phyloP scores from a whole-genome alignment of 169 alveolate species.

The Plasmodium gonderi region DNA sequence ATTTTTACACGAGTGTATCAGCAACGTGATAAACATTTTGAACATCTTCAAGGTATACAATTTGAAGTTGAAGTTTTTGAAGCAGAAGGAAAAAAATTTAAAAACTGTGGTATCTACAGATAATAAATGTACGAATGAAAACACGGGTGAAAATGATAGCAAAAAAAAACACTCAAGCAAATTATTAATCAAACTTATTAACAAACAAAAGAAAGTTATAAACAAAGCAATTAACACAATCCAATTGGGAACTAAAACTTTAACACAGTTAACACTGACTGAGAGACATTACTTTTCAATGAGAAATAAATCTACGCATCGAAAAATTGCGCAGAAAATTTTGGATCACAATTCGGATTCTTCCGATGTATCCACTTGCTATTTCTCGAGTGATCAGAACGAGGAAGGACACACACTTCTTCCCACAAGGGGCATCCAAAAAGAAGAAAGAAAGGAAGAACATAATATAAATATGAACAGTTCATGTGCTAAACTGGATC shows the following conservation, averaged over 20 bases:
- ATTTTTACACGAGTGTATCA: constrained; percentile 69
- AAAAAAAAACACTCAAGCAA: not conserved
- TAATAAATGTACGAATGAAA: too few relatives aligned
- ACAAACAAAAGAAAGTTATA: constrained; percentile 49
- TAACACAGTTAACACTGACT: constrained; percentile 67
- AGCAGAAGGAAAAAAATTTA: constrained; percentile 54
- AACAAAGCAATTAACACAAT: constrained; percentile 71
- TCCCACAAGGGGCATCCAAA: not conserved
- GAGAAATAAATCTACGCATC: constrained; percentile 17
- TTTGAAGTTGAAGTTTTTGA: constrained; percentile 58
- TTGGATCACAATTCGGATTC: constrained; percentile 48
- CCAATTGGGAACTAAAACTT: constrained; percentile 53
- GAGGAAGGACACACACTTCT: not conserved
- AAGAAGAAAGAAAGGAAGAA: not conserved
- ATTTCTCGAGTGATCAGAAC: constrained; percentile 64
- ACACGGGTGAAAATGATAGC: not conserved
- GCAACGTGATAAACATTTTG: constrained; percentile 54
- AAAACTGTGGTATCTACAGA: too few relatives aligned
- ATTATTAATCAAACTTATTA: constrained; percentile 11
- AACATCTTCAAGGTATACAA: constrained; percentile 66
- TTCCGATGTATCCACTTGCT: constrained; percentile 64
- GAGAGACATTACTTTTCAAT: constrained; percentile 69
- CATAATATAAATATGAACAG: not conserved
- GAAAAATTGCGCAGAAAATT: constrained; percentile 50
- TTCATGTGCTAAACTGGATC: not conserved